Conservation (phyloP, 805 yeast species). For the Wickerhamomyces chaumierensis region DNA sequence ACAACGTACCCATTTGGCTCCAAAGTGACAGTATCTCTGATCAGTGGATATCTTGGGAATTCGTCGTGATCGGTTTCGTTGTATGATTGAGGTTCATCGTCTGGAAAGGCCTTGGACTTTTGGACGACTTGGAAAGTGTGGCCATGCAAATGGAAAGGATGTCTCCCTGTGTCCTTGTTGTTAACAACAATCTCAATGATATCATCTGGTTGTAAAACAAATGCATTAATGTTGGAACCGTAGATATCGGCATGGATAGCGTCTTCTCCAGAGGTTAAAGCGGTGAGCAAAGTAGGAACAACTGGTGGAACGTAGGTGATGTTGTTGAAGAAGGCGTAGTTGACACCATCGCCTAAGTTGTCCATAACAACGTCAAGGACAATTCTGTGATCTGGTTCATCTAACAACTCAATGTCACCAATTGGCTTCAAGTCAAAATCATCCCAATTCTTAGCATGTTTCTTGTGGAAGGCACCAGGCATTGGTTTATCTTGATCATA, state of each 20-base stretch:
- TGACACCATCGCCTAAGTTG: constrained; percentile 62
- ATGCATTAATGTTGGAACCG: constrained; percentile 33
- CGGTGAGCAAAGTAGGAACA: constrained; percentile 61
- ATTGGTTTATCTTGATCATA: constrained; percentile 29
- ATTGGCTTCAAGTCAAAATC: constrained; percentile 28
- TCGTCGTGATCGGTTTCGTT: constrained; percentile 31
- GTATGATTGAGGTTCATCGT: constrained; percentile 44
- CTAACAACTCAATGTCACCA: constrained; percentile 35
- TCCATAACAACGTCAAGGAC: constrained; percentile 53
- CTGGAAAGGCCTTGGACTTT: constrained; percentile 39
- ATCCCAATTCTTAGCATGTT: constrained; percentile 14
- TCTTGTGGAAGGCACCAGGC: constrained; percentile 17
- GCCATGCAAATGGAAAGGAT: constrained; percentile 74
- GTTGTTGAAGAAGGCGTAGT: constrained; percentile 68
- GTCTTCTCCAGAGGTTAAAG: constrained; percentile 44
- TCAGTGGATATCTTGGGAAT: constrained; percentile 47
- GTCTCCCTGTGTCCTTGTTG: constrained; percentile 71
- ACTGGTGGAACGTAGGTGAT: constrained; percentile 54
- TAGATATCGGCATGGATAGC: constrained; percentile 53
- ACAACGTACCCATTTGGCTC: constrained; percentile 60
- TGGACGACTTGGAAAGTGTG: constrained; percentile 55
- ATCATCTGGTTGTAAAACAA: constrained; percentile 15
- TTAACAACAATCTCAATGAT: constrained; percentile 68
- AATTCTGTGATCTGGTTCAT: constrained; percentile 52
- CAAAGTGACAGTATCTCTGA: constrained; percentile 63